Evolutionary conservation across 116 monocot species (phyloP), one percentile per base, ranked within the genome.

Genomic region (Iris pallida): DNA sequence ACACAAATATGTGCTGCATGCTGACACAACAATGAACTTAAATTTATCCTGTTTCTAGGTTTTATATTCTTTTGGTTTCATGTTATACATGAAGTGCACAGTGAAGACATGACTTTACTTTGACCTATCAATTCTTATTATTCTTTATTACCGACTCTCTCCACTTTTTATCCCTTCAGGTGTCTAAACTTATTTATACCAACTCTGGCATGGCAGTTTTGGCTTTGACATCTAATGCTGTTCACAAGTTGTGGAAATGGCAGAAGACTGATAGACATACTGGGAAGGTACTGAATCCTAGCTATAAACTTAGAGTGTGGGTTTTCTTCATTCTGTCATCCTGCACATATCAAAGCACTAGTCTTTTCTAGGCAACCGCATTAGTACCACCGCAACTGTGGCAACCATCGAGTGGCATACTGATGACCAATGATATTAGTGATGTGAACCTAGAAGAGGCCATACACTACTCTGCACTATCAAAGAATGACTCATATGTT

Each of bases 221-320:
- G 61, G 82, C 82, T 45, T 58, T 82, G 63, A 40, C 73, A 60
- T 77, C 69, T 42, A 77, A 73, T 73, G 82, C 69, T 44, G 65
- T 77, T 60, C 77, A 82, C 62, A 82, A 82, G 65, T 40, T 82
- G 53, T 82, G 77, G 82, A 82, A 69, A 66, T 82, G 82, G 82
- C 70, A 77, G 41, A 65, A 73, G 42, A 70, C 52, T 47, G 79
- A 79, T 40, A 66, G 75, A 59, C 77, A 82, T 69, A 60, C 66
- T 77, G 70, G 61, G 19, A 78, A 74, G 75, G 82, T 75, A 49
- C 20, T 16, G 6, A 17, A 20, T 16, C 9, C 17, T 46, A 20
- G 55, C 13, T 8, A 19, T 48, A 17, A 44, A 12, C n/a, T 17
- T 70, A 10, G 58, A 41, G 2, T 20, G 19, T 68, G 54, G 7